Percentiles rank a stretch among this genome's conserved stretches.
Conservation (phyloP, 345 rosid genomes). For the Hibiscus mutabilis region DNA sequence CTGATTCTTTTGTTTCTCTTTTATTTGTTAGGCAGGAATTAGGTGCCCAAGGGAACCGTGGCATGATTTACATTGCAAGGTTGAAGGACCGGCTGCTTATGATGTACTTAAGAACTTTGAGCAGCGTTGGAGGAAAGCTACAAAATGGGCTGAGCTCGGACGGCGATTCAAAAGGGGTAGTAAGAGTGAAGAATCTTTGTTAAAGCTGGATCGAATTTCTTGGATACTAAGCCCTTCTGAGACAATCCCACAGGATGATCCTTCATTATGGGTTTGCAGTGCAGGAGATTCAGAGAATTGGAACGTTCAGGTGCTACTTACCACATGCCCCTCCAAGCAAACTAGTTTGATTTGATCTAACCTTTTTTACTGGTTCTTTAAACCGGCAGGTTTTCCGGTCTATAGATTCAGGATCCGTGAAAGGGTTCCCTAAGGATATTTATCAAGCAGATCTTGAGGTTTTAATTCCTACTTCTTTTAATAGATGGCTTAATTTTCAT, state of each 20-base stretch:
- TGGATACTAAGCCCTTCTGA: not conserved
- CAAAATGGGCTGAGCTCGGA: not conserved
- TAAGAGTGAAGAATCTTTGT: not conserved
- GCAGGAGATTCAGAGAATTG: not conserved
- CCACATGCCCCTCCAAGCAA: not conserved
- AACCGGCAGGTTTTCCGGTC: not conserved
- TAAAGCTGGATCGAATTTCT: not conserved
- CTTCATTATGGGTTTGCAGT: not conserved
- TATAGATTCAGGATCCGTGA: conserved; percentile 1
- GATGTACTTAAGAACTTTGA: not conserved
- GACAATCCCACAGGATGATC: not conserved
- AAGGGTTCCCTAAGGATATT: not conserved
- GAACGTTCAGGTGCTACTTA: not conserved
- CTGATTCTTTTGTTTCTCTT: not conserved
- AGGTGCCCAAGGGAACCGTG: not conserved
- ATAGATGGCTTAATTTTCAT: no score
- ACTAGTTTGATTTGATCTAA: not conserved
- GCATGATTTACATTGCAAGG: conserved; percentile 47
- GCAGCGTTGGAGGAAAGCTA: not conserved
- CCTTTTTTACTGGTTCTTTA: not conserved
- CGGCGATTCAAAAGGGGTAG: not conserved
- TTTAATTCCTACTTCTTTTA: not conserved
- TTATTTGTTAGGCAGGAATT: not conserved
- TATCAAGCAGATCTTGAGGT: not conserved
- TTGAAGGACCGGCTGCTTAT: conserved; percentile 29